Base-by-base conservation (phyloP, 352 stramenopile genomes). In the Globisporangium spiculum region DNA sequence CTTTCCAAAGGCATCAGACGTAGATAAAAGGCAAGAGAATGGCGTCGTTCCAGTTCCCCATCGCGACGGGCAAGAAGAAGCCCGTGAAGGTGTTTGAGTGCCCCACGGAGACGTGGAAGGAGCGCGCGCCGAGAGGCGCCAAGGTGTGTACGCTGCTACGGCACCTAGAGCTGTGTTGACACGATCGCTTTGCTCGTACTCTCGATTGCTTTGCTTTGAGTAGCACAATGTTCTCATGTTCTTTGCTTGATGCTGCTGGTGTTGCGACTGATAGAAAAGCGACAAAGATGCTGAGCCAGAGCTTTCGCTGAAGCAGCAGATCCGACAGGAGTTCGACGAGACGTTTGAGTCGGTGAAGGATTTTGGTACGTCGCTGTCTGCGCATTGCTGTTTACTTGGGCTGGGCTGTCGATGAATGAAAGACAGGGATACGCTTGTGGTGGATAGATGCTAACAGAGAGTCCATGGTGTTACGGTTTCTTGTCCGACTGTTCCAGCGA, bases 261-360 rank as follows among this genome's bases (percentile, higher is more conserved):
- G 20, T 64, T 36, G 48, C 16, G 58, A 16, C 16, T 72, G 41
- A 22, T 26, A 84, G 70, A 60, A 52, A 71, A 73, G 58, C 48
- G 72, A 76, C 14, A 65, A 77, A n/a, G 67, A 80, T 26, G 68
- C 66, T 14, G 30, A 68, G 18, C 65, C 63, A 22, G 79, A 89
- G 65, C 69, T 91, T 52, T 82, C 81, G 27, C 64, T 90, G 27
- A 72, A 75, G 16, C 66, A 94, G 71, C 78, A 92, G 59, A 90
- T 94, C 55, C 79, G 80, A 55, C 81, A 94, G 65, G 83, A 94
- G 60, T 91, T 94, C 46, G 78, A 89, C 57, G 82, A 93, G 41
- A 79, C 84, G 2, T 86, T 93, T 14, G 77, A 86, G 44, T 90
- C 79, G 9, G 85, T 94, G 30, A 77, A 90, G 34, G 77, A 81